Percentiles rank a stretch among this genome's conserved stretches.
phyloP scores from a whole-genome alignment of 2,329 filamentous ascomycete genomes.

The Aspergillus quadricinctus region DNA sequence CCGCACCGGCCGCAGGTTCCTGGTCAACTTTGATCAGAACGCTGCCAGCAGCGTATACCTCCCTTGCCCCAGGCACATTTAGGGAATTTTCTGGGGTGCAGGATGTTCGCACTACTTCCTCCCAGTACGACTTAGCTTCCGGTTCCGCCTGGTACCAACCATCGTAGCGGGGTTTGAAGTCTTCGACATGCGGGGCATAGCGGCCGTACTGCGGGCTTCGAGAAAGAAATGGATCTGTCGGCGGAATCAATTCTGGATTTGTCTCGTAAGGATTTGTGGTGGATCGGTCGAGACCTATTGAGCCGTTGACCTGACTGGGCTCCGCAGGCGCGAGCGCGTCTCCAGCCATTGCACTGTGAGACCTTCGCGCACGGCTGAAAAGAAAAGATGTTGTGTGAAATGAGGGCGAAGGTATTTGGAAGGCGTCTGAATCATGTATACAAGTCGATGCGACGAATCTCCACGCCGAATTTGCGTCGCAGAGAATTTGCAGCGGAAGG shows the following conservation, averaged over 20 bases:
- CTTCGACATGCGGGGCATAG: constrained; percentile 28
- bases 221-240: constrained; percentile 31
- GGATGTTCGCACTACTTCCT: constrained; percentile 27
- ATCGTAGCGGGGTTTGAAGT: constrained; percentile 33
- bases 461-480: not conserved
- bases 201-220: constrained; percentile 32
- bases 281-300: constrained; percentile 7
- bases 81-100: constrained; percentile 31
- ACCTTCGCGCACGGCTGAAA: not conserved
- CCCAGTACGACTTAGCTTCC: constrained; percentile 32
- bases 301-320: constrained; percentile 21
- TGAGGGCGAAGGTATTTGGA: not conserved
- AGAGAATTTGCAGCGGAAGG: not conserved
- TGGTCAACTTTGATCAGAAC: constrained; percentile 36
- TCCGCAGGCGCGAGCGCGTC: constrained; percentile 17
- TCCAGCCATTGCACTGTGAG: constrained; percentile 15
- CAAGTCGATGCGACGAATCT: not conserved
- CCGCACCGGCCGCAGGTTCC: constrained; percentile 20
- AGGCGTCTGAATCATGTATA: not conserved
- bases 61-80: constrained; percentile 25
- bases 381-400: not conserved
- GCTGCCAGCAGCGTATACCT: constrained; percentile 33
- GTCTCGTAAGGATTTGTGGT: constrained; percentile 33
- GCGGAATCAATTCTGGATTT: constrained; percentile 25
- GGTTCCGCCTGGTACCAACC: constrained; percentile 31